These are phyloP conservation scores for Hericium erinaceus DNA, from an alignment of 768 basidiomycete genomes.

Conservation along the genomic window DNA sequence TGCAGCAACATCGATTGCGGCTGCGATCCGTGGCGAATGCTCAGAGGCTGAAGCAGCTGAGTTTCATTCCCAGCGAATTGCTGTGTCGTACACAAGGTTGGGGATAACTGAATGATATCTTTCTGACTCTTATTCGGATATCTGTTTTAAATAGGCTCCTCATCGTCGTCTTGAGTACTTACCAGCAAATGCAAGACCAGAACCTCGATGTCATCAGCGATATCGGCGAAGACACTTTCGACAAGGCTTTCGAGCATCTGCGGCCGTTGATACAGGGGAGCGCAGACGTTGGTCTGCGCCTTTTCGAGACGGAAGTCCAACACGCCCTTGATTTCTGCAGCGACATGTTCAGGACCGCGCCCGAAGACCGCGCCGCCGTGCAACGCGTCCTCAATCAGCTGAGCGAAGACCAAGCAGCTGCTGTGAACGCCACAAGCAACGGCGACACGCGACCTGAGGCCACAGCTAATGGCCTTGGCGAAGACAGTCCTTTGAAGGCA, in stretches of 20 bases:
- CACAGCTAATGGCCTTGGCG: neutral
- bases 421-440: neutral
- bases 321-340: conserved; percentile 71
- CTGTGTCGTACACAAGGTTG: conserved; percentile 39
- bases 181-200: conserved; percentile 34
- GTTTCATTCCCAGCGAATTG: conserved; percentile 34
- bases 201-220: conserved; percentile 26
- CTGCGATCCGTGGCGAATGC: conserved; percentile 38
- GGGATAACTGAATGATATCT: too few relatives aligned
- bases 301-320: conserved; percentile 67
- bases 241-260: conserved; percentile 31
- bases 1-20: conserved; percentile 39
- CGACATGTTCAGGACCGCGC: conserved; percentile 44
- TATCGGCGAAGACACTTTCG: conserved; percentile 33
- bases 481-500: neutral
- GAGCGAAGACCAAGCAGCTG: neutral
- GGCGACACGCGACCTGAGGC: neutral
- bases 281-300: conserved; percentile 60
- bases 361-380: neutral
- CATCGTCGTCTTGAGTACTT: conserved; percentile 26
- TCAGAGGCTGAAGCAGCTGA: conserved; percentile 29
- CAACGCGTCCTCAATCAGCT: neutral
- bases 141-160: conserved; percentile 8
- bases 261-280: conserved; percentile 73
- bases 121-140: too few relatives aligned